Base-by-base conservation (phyloP, 2,329 filamentous ascomycete genomes). In the Cladosporium sp. region DNA sequence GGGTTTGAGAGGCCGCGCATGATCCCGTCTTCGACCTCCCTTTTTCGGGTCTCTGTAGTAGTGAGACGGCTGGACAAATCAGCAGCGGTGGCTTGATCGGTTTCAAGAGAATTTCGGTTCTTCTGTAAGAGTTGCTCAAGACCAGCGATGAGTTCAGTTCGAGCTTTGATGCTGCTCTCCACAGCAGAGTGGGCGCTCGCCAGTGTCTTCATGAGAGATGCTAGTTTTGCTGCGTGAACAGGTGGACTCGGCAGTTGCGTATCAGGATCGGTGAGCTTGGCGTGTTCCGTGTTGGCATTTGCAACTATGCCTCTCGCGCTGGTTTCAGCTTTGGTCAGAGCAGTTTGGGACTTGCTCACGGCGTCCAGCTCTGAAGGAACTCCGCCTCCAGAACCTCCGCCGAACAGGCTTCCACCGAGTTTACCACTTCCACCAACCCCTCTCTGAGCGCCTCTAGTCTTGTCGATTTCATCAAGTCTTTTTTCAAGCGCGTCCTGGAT, bases 131-230 rank as follows among this genome's bases (percentile, higher is more conserved):
- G 79, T 68, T 89, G 91, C 74, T 97, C 91, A 4, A 99, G 78
- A 1, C 87, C 91, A 25, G 83, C 81, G 36, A 97, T 86, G 25
- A 99, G 80, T 9, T 84, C 83, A 63, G 85, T 83, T 13, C 94
- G 86, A 2, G 91, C 90, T 70, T 93, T 92, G 70, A 99, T 90
- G 64, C 89, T 90, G 66, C 96, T 91, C 2, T 89, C 87, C 1
- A 97, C 89, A 0, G 93, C 91, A 56, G 85, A 90, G 73, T 99
- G 92, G 3, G 94, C 94, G 62, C 84, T 90, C 19, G 91, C 90
- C 17, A 99, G 81, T 6, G 86, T 89, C 77, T 94, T 97, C 55
- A 97, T 81, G n/a, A 99, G 80, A 2, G 90, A 89, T 63, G 90
- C 92, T 8, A 99, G 83, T 25, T 91, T 88, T 13, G 93, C 93